A percentile compares a stretch with the other conserved stretches of the same genome.
Evolutionary conservation across 108 stramenopile genomes (phyloP).

Genomic region (Stephanodiscus minutulus): DNA sequence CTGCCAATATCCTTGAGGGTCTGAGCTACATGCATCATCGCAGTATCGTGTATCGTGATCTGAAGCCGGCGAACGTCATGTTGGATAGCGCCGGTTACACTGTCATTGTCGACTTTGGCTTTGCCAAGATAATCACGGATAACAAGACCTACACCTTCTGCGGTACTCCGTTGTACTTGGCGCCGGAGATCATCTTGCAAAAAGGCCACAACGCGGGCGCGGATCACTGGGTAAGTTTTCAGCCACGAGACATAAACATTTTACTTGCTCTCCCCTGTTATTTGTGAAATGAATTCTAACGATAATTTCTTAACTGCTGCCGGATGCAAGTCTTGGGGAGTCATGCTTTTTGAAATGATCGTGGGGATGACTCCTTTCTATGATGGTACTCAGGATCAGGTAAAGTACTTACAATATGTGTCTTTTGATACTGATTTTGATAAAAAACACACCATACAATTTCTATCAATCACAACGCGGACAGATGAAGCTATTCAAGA

Average conservation of each 20-base stretch:
- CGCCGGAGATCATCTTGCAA: conserved; percentile 94
- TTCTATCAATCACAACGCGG: not conserved
- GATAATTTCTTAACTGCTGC: not conserved
- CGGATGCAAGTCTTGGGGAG: conserved; percentile 77
- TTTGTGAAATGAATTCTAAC: not conserved
- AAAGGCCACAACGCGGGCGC: conserved; percentile 97
- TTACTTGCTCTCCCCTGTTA: not conserved
- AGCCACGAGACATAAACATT: not conserved
- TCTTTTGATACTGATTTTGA: not conserved
- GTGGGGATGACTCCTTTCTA: conserved; percentile 85
- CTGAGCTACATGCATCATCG: conserved; percentile 70
- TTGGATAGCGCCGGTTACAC: conserved; percentile 89
- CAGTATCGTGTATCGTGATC: conserved; percentile 93
- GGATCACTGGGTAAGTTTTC: conserved; percentile 84
- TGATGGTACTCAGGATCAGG: conserved; percentile 69
- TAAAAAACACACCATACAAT: not conserved
- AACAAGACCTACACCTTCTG: conserved; percentile 91
- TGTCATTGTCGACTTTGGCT: conserved; percentile 91
- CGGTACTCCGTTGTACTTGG: conserved; percentile 96
- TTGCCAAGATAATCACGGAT: conserved; percentile 84
- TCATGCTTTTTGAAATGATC: conserved; percentile 96
- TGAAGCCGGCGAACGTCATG: conserved; percentile 95
- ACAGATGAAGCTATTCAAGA: conserved; percentile 74
- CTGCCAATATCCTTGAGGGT: conserved; percentile 72
- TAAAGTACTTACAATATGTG: not conserved